phyloP scores from a whole-genome alignment of 78 protist genomes.

The Polysphondylium violaceum region DNA sequence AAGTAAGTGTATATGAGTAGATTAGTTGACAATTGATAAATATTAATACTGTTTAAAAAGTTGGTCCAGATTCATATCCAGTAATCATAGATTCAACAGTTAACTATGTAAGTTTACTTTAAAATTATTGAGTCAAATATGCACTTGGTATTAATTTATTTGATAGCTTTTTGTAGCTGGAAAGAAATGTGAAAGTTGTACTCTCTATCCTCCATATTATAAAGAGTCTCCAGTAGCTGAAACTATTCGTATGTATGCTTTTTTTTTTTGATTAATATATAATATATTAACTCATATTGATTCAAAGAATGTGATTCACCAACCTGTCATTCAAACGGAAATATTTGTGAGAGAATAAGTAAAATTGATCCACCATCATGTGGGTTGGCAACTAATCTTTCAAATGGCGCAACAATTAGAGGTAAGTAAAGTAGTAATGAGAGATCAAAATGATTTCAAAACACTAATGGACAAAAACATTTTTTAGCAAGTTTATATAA shows the following conservation, averaged over 20 bases:
- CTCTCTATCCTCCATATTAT: constrained; percentile 67
- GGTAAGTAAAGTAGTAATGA: not conserved
- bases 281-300: not conserved
- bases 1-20: not conserved
- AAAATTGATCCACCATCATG: constrained; percentile 61
- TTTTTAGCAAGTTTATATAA: constrained; percentile 18
- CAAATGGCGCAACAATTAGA: constrained; percentile 53
- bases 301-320: constrained; percentile 49
- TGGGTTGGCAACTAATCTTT: constrained; percentile 17
- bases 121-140: not conserved
- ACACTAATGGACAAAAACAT: not conserved
- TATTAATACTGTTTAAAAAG: not conserved
- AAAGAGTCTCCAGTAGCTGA: constrained; percentile 28
- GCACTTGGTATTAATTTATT: not conserved
- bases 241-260: not conserved
- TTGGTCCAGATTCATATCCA: constrained; percentile 26
- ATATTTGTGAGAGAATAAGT: constrained; percentile 51
- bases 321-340: constrained; percentile 42
- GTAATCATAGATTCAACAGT: constrained; percentile 39
- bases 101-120: constrained; percentile 6
- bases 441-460: no score
- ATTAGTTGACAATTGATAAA: not conserved
- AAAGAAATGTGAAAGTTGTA: constrained; percentile 74
- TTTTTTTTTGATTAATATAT: not conserved
- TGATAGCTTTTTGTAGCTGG: constrained; percentile 41